Evolutionary conservation across 805 yeast genomes (phyloP), one percentile per base, ranked within the genome.

Genomic region (Candida glaebosa): DNA sequence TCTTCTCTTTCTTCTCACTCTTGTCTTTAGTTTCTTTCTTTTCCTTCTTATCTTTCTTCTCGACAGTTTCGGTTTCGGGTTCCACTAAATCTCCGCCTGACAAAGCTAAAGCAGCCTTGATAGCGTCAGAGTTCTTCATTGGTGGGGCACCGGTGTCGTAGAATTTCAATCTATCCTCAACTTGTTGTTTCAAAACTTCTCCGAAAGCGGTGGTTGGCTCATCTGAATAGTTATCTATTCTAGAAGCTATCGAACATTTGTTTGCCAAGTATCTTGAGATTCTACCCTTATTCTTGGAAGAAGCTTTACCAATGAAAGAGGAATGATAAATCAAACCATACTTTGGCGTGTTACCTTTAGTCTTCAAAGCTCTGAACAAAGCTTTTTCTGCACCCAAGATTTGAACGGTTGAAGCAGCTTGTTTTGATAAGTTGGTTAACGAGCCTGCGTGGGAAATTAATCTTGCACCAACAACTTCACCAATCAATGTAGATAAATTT

Each of bases 351-450:
- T 90, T 87, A 65, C 95, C 96, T 72, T 89, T 89, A 50, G 96
- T 90, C 76, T 89, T 89, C 66, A 89, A 79, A 49, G 97, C 97
- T 71, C 96, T 82, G 78, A 89, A 89, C 53, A 89, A 76, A 40
- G 96, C 96, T 79, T 89, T 89, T 73, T 89, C 97, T 57, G 97
- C 96, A 71, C 97, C 97, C 61, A 89, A 78, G 56, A 89, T 89
- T 77, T 93, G 99, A 46, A 93, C 97, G 45, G 99, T 93, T 18
- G 99, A 93, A 43, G 99, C 99, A 58, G 99, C 98, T 73, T 90
- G 96, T 66, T 93, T 93, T 45, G 98, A 89, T 65, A 93, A 75
- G 72, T 86, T 91, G 50, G 96, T 90, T 65, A 93, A 78, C 54
- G 97, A 89, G 69, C 99, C 99, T 48, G 99, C 97, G 59, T 93